Conservation (phyloP, 1,284 basidiomycete genomes). For the Somion occarium region DNA sequence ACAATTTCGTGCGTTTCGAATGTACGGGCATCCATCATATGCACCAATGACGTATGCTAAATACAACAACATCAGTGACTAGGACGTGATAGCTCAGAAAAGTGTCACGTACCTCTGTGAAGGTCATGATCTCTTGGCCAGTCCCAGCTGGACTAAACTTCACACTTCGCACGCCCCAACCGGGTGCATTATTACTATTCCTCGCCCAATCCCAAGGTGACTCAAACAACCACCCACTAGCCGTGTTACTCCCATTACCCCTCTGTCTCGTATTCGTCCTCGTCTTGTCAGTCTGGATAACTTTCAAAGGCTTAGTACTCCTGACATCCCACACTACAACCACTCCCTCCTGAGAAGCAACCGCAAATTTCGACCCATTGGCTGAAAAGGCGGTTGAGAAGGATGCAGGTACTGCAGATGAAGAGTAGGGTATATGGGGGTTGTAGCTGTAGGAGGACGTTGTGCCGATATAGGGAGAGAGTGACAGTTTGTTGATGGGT, state of each 20-base stretch:
- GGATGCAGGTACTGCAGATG: slow-evolving; percentile 56
- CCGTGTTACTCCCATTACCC: slow-evolving; percentile 34
- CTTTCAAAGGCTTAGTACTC: slow-evolving; percentile 62
- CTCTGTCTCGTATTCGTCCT: slow-evolving; percentile 19
- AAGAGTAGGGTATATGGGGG: slow-evolving; percentile 31
- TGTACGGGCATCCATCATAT: slow-evolving; percentile 76
- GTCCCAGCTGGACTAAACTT: slow-evolving; percentile 62
- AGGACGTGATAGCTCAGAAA: slow-evolving; percentile 1
- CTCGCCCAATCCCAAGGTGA: slow-evolving; percentile 64
- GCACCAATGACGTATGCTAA: slow-evolving; percentile 71
- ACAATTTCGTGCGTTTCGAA: slow-evolving; percentile 74
- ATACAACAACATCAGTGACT: slow-evolving; percentile 6
- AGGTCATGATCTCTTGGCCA: slow-evolving; percentile 68
- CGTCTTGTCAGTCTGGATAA: slow-evolving; percentile 52
- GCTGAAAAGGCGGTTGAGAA: slow-evolving; percentile 82
- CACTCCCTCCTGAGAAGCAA: slow-evolving; percentile 82
- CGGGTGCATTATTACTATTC: slow-evolving; percentile 49
- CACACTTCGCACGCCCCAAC: slow-evolving; percentile 73
- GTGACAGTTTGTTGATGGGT: slow-evolving; percentile 49
- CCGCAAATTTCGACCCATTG: slow-evolving; percentile 79
- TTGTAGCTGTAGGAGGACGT: slow-evolving; percentile 15
- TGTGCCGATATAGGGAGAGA: slow-evolving; percentile 45
- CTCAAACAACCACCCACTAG: slow-evolving; percentile 54
- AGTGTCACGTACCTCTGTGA: slow-evolving; percentile 65
- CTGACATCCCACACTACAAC: slow-evolving; percentile 79